These are phyloP conservation scores for Stephania cephalantha DNA, from an alignment of 164 flowering plant genomes.

Conservation along the genomic window DNA sequence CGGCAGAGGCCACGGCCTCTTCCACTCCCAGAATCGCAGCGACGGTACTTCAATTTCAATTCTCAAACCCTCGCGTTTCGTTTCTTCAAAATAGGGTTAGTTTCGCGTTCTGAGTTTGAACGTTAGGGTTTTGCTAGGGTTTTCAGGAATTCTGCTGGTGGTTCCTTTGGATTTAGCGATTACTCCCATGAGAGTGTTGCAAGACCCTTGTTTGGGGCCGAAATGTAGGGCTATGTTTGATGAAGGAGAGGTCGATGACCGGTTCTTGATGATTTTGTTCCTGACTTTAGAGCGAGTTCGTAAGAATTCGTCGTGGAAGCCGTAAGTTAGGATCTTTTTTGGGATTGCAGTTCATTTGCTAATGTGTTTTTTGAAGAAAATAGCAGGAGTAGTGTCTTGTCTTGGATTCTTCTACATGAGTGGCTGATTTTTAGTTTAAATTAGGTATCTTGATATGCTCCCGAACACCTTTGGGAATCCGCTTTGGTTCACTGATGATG, in stretches of 20 bases:
- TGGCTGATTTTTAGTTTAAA: not conserved
- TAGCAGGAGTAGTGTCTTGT: not conserved
- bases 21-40: slow-evolving; percentile 27
- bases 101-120: too few species aligned
- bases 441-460: slow-evolving; percentile 90
- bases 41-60: slow-evolving; percentile 13
- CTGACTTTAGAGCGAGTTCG: slow-evolving; percentile 76
- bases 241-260: slow-evolving; percentile 92
- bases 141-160: slow-evolving; percentile 62
- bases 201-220: slow-evolving; percentile 75
- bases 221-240: slow-evolving; percentile 84
- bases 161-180: slow-evolving; percentile 88
- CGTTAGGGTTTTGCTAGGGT: too few species aligned
- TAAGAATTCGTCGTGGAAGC: slow-evolving; percentile 90
- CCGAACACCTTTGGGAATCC: slow-evolving; percentile 83
- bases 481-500: slow-evolving; percentile 88
- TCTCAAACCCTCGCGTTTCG: too few species aligned
- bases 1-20: slow-evolving; percentile 73
- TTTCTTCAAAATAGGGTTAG: too few species aligned
- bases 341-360: not conserved
- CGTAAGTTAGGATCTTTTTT: slow-evolving; percentile 41
- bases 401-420: not conserved
- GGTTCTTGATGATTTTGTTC: slow-evolving; percentile 75
- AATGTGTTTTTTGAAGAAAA: too few species aligned
- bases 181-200: slow-evolving; percentile 91